Base-by-base conservation (phyloP, 2,329 filamentous ascomycete genomes). In the Cladosporium sp. region DNA sequence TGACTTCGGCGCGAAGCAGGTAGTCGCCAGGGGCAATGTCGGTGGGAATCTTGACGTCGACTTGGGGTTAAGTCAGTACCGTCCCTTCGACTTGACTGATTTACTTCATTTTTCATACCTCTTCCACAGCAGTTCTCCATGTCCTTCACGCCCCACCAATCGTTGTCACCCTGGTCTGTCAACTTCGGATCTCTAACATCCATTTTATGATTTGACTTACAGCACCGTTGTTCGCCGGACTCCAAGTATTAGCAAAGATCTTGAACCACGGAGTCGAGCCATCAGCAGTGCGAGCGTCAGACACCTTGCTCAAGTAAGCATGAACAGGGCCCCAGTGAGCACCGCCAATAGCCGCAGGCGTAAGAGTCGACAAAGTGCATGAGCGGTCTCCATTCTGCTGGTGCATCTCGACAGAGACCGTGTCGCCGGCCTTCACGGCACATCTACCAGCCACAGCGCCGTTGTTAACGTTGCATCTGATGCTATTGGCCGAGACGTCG, bases 391-490 rank as follows among this genome's bases (percentile, higher is more conserved):
- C 72, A 17, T 71, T 71, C 73, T 81, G 78, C 70, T 77, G 77
- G 70, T 84, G 81, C 79, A 84, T 84, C 69, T 84, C 82, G 7
- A 83, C 74, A 0, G 80, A 82, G 13, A 83, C 75, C 0, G 72
- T 78, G 34, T 57, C 56, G 36, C 62, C 62, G 20, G 78, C 78
- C 28, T 70, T 68, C 28, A 80, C 78, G 19, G 72, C 65, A 65
- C 79, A 82, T 62, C 79, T 78, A 13, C 55, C 55, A 8, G 55
- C 70, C 71, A 57, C 55, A 25, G 55, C 55, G 12, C 55, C 55
- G 12, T 37, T 17, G 55, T 57, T 57, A 19, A 49, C 57, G 37
- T 81, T 81, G 67, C 81, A 83, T 62, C 76, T 74, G 53, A 83
- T 77, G 66, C 78, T 77, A 55, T 74, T 70, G 44, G 47, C 28